Evolutionary conservation across 805 yeast genomes (phyloP).

Genomic region (Yamadazyma scolyti): DNA sequence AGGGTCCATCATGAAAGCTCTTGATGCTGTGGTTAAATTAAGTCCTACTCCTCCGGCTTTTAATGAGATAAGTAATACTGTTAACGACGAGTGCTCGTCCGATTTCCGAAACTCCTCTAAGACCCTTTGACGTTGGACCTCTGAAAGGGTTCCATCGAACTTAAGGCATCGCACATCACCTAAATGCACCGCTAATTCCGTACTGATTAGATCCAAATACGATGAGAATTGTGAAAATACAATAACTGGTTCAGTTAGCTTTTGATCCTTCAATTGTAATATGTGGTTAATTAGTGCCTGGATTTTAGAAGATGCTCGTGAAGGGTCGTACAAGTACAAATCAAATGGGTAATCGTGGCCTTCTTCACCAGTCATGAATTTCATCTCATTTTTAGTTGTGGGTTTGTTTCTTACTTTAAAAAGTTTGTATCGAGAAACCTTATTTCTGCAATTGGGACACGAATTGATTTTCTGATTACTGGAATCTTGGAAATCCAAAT

Average conservation of each 20-base stretch:
- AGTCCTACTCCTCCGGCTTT: slow-evolving; percentile 96
- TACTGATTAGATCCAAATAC: slow-evolving; percentile 70
- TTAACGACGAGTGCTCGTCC: slow-evolving; percentile 22
- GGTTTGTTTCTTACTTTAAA: slow-evolving; percentile 36
- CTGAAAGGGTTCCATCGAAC: slow-evolving; percentile 77
- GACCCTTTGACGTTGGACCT: slow-evolving; percentile 61
- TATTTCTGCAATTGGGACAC: slow-evolving; percentile 76
- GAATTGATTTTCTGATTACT: slow-evolving; percentile 38
- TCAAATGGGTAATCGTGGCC: slow-evolving; percentile 26
- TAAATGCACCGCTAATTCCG: slow-evolving; percentile 44
- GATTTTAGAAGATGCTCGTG: slow-evolving; percentile 65
- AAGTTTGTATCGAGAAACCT: slow-evolving; percentile 47
- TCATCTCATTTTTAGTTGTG: slow-evolving; percentile 21
- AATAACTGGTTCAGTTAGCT: slow-evolving; percentile 69
- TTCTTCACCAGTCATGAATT: slow-evolving; percentile 25
- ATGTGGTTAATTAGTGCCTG: slow-evolving; percentile 65
- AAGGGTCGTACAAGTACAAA: slow-evolving; percentile 44
- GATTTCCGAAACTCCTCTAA: slow-evolving; percentile 49
- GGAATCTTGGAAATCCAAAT: slow-evolving; percentile 62
- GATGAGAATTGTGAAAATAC: slow-evolving; percentile 90
- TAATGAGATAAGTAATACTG: slow-evolving; percentile 65
- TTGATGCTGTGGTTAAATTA: slow-evolving; percentile 78
- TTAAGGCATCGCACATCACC: slow-evolving; percentile 56
- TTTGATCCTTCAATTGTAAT: slow-evolving; percentile 47
- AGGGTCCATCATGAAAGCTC: slow-evolving; percentile 90